Evolutionary conservation across 2,329 filamentous ascomycete genomes (phyloP), one percentile per base, ranked within the genome.

Genomic region (Neophaeococcomyces aloes): DNA sequence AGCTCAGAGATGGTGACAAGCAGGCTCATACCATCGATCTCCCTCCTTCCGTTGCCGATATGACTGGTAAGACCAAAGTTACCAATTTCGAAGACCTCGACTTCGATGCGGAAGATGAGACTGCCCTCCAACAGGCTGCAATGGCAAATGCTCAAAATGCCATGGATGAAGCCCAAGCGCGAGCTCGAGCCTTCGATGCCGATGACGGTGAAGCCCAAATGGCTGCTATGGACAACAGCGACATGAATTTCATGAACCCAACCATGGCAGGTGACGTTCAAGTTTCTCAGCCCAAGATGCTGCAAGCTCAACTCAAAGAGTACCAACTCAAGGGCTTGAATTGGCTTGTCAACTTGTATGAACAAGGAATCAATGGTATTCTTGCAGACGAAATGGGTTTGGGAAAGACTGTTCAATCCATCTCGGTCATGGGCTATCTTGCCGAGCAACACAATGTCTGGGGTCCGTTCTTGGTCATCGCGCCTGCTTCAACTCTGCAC

Each of bases 211-310:
- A 78, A 34, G 69, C 71, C 41, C 70, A 78, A 41, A 76, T 79
- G 58, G 78, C 77, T 46, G 79, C 83, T 63, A 83, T 91, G 53
- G 87, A 95, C 47, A 88, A 95, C 57, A 89, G 88, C 56, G 91
- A 98, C 67, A 86, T 98, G 83, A 98, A 98, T 68, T 98, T 98
- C 72, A 91, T 98, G 67, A 96, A 98, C 61, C 91, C 91, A 0
- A 91, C 88, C 3, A 91, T 89, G 58, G 74, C 98, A 56, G 89
- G 89, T 56, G 88, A 91, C 56, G 86, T 94, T 53, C 85, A 94
- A 58, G 86, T 98, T 45, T 81, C 88, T 50, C 91, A 98, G 61
- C 91, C 91, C 7, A 93, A 87, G 65, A 79, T 96, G 66, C 77
- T 98, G 58, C 88, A 85, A 51, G 86, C 88, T 40, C 86, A 94